These are phyloP conservation scores for Podaxis pistillaris DNA, from an alignment of 768 basidiomycete genomes.

Conservation along the genomic window DNA sequence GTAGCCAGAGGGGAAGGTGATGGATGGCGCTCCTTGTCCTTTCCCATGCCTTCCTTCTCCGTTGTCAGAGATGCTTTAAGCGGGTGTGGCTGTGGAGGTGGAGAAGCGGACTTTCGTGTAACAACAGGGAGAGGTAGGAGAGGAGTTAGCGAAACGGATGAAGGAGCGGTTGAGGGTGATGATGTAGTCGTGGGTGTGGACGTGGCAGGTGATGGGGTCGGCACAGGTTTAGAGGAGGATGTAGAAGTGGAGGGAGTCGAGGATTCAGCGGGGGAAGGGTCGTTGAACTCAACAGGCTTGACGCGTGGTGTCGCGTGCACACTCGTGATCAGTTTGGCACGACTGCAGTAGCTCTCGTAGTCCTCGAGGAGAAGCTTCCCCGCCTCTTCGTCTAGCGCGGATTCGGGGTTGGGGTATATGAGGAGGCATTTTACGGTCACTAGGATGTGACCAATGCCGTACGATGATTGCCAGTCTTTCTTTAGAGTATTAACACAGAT, in stretches of 20 bases:
- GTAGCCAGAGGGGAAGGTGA: slow-evolving; percentile 71
- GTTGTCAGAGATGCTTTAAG: slow-evolving; percentile 37
- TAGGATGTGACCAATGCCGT: slow-evolving; percentile 88
- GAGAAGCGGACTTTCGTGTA: slow-evolving; percentile 44
- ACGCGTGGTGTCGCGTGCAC: slow-evolving; percentile 87
- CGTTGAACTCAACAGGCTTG: slow-evolving; percentile 70
- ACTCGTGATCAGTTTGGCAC: slow-evolving; percentile 85
- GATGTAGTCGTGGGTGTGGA: slow-evolving; percentile 20
- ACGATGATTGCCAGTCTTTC: slow-evolving; percentile 93
- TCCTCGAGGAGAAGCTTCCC: slow-evolving; percentile 89
- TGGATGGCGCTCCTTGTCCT: slow-evolving; percentile 56
- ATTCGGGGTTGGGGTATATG: slow-evolving; percentile 96
- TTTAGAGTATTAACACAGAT: slow-evolving; percentile 98
- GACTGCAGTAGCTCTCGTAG: slow-evolving; percentile 83
- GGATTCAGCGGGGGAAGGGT: slow-evolving; percentile 28
- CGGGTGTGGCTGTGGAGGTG: slow-evolving; percentile 37
- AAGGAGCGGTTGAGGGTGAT: slow-evolving; percentile 23
- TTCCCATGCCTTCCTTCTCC: slow-evolving; percentile 38
- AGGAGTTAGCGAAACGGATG: slow-evolving; percentile 23
- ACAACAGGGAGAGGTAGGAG: slow-evolving; percentile 38
- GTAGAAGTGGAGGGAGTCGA: slow-evolving; percentile 18
- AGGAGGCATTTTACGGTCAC: slow-evolving; percentile 93
- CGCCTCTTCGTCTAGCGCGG: slow-evolving; percentile 93
- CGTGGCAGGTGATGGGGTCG: slow-evolving; percentile 20
- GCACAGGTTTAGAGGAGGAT: slow-evolving; percentile 21